Base-by-base conservation (phyloP, 257 asterid genomes). In the Solanum arcanum region DNA sequence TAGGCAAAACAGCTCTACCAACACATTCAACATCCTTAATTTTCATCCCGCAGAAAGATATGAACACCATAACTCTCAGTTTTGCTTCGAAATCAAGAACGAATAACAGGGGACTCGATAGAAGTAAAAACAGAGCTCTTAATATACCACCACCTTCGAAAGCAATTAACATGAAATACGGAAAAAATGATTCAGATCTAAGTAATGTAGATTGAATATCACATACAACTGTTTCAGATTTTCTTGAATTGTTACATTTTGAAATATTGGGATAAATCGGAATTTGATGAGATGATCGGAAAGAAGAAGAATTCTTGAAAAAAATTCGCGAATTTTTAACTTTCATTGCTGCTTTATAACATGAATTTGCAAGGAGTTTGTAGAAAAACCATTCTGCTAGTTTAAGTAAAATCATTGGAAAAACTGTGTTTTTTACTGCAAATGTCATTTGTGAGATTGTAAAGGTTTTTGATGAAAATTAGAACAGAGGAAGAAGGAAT, bases 151-250 rank as follows among this genome's bases (percentile, higher is more conserved):
- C 99, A 60, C 95, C 98, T 90, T 96, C 99, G 49, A 96, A 95
- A 14, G 99, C 98, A 37, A 96, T 95, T 2, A 96, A 92, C 99
- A 96, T 96, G 94, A 96, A 95, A 92, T 90, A 96, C 23, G 99
- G 99, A 59, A 95, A 96, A 88, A 95, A 94, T 1, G 98, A 94
- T 10, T 59, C 86, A 3, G 98, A 86, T 72, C 93, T 87, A 1
- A 96, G 86, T 66, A 95, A 64, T 83, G 92, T 89, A 8, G 92
- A 90, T 69, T 93, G 91, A 33, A 95, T 80, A 88, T 95, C 98
- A 87, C 96, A 94, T 21, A 91, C 92, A 12, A 96, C 70, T 3
- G 97, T 94, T 73, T 95, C 90, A 1, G 93, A 85, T 49, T 83
- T 85, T 35, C 94, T 86, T 42, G 52, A 44, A 46, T 25, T 23